These are phyloP conservation scores for Psilocybe subaeruginosa DNA, from an alignment of 768 basidiomycete species.

Conservation along the genomic window DNA sequence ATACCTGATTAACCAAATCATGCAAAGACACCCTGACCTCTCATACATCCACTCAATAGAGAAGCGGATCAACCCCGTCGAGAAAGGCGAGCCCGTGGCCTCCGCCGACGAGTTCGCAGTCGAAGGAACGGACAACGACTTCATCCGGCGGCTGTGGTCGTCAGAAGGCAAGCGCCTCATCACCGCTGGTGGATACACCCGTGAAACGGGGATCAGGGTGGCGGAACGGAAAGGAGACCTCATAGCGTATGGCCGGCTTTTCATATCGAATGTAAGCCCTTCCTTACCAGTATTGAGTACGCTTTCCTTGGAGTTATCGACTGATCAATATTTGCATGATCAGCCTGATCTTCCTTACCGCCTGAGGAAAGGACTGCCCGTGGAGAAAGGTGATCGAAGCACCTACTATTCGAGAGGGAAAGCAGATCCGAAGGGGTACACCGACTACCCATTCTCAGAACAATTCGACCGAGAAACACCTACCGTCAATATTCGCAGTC, in stretches of 20 bases:
- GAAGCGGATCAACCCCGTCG: conserved; percentile 26
- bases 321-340: background rate
- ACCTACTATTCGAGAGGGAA: conserved; percentile 7
- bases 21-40: conserved; percentile 38
- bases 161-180: conserved; percentile 36
- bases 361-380: conserved; percentile 9
- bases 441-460: conserved; percentile 16
- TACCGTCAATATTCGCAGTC: background rate
- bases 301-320: background rate
- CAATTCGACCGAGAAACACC: conserved; percentile 8
- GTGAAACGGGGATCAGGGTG: conserved; percentile 37
- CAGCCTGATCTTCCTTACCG: conserved; percentile 43
- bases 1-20: conserved; percentile 47
- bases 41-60: conserved; percentile 60
- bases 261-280: conserved; percentile 35
- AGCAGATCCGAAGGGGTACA: conserved; percentile 14
- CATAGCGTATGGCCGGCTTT: conserved; percentile 32
- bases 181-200: conserved; percentile 46
- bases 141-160: conserved; percentile 49
- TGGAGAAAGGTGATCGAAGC: conserved; percentile 15
- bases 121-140: conserved; percentile 36
- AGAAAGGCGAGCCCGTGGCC: background rate
- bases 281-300: conserved; percentile 1
- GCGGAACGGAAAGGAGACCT: conserved; percentile 38
- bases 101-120: conserved; percentile 14